These are phyloP conservation scores for Millerozyma miso DNA, from an alignment of 805 yeast species.

Conservation along the genomic window DNA sequence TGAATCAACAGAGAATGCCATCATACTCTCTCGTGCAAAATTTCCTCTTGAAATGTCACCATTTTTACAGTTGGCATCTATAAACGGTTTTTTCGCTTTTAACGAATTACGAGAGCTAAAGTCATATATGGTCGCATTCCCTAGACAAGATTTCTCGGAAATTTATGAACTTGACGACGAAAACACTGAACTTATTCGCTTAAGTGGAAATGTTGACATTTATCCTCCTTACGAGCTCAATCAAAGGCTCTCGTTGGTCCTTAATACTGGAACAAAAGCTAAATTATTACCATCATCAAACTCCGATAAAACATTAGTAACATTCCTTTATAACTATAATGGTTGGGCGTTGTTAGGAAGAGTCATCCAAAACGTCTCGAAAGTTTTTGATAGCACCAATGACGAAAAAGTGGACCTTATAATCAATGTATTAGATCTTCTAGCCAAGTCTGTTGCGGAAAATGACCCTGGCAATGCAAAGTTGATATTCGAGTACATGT, in stretches of 20 bases:
- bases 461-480: slow-evolving; percentile 26
- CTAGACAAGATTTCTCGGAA: slow-evolving; percentile 32
- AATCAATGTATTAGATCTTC: slow-evolving; percentile 46
- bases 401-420: slow-evolving; percentile 37
- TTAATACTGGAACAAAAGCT: slow-evolving; percentile 58
- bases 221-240: slow-evolving; percentile 55
- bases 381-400: slow-evolving; percentile 32
- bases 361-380: slow-evolving; percentile 59
- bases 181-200: slow-evolving; percentile 48
- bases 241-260: slow-evolving; percentile 41
- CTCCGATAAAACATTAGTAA: slow-evolving; percentile 40
- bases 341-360: slow-evolving; percentile 90
- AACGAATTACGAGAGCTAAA: slow-evolving; percentile 54
- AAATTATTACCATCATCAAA: slow-evolving; percentile 54
- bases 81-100: slow-evolving; percentile 64
- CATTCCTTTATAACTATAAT: slow-evolving; percentile 68
- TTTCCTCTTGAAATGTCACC: slow-evolving; percentile 65
- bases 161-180: slow-evolving; percentile 48
- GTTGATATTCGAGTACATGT: slow-evolving; percentile 37
- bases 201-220: slow-evolving; percentile 45
- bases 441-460: slow-evolving; percentile 44
- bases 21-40: slow-evolving; percentile 63
- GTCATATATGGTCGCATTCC: slow-evolving; percentile 55
- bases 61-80: slow-evolving; percentile 54
- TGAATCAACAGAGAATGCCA: slow-evolving; percentile 38